Evolutionary conservation across 768 basidiomycete species (phyloP), one percentile per base, ranked within the genome.

Genomic region (Tylopilus plumbeoviolaceoides): DNA sequence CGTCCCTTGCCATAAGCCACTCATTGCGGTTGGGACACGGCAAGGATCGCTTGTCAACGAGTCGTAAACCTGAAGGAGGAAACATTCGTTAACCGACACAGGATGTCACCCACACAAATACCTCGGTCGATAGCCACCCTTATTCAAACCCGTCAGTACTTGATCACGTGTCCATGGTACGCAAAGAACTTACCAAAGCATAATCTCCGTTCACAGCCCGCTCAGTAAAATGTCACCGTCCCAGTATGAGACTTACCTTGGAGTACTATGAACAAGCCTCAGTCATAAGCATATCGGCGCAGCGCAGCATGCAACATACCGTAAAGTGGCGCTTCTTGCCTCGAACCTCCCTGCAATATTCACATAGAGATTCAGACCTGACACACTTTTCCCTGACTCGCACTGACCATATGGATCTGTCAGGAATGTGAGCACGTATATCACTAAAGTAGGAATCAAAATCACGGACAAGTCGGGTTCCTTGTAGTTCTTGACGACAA

Each of bases 91-190:
- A 4, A 25, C 18, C 20, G 39, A 18, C 28, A 15, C 15, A 35
- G 45, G 44, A 36, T 20, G 10, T 40, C 11, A 20, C 15, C 12
- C 21, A 21, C 21, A 42, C 4, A 50, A 48, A 23, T 58, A 75
- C 94, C 95, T 75, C 95, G 78, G 61, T 98, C 95, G 50, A 98
- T 83, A 0, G 95, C 95, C 44, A 98, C 95, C 95, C 91, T 91
- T 55, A 8, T 18, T 20, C 48, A n/a, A 30, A 41, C 25, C 31
- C n/a, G n/a, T 60, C 38, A 57, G 51, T 35, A 28, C n/a, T n/a
- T n/a, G n/a, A n/a, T n/a, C n/a, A n/a, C n/a, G n/a, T n/a, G n/a
- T n/a, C n/a, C n/a, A n/a, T n/a, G n/a, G n/a, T n/a, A n/a, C n/a
- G n/a, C n/a, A 8, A 25, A 25, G 1, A 3, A 69, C 78, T 67